A percentile compares a stretch with the other conserved stretches of the same genome.
phyloP scores from a whole-genome alignment of 1,284 basidiomycete species.

The Coniferiporia weirii region DNA sequence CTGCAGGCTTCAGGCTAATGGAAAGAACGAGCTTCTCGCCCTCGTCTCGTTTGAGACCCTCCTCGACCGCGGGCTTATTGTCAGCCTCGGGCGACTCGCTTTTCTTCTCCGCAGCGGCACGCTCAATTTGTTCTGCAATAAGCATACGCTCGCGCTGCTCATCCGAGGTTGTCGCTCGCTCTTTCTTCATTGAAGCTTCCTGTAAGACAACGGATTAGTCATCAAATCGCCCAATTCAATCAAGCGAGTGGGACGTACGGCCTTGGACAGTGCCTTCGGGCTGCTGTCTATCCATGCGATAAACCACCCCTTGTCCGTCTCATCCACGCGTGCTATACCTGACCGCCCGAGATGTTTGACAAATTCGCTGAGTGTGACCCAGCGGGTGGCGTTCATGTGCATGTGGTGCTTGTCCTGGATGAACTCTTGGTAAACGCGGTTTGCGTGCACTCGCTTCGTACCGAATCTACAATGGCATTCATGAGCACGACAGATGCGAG shows the following conservation, averaged over 20 bases:
- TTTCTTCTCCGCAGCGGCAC: slow-evolving; percentile 48
- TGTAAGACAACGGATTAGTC: slow-evolving; percentile 28
- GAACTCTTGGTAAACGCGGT: slow-evolving; percentile 97
- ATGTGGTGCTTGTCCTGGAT: slow-evolving; percentile 93
- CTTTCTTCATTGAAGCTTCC: slow-evolving; percentile 89
- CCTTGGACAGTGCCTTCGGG: slow-evolving; percentile 88
- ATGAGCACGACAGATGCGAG: not conserved
- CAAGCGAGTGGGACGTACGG: slow-evolving; percentile 42
- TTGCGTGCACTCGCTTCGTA: slow-evolving; percentile 90
- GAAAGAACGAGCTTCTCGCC: slow-evolving; percentile 72
- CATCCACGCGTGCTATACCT: slow-evolving; percentile 90
- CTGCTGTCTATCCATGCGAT: slow-evolving; percentile 96
- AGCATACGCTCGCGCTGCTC: slow-evolving; percentile 90
- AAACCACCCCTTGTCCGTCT: slow-evolving; percentile 98
- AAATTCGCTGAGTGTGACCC: slow-evolving; percentile 96
- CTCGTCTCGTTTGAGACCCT: slow-evolving; percentile 71
- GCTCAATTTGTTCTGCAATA: slow-evolving; percentile 92
- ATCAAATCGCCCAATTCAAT: not conserved
- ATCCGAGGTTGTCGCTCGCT: slow-evolving; percentile 86
- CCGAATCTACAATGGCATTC: slow-evolving; percentile 57
- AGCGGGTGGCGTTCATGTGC: slow-evolving; percentile 98
- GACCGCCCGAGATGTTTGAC: slow-evolving; percentile 84
- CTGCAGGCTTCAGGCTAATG: slow-evolving; percentile 49
- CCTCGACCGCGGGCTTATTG: slow-evolving; percentile 33
- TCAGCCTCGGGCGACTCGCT: slow-evolving; percentile 21